Base-by-base conservation (phyloP, 371 early-diverging fungal genomes). In the Sporodiniella umbellata region DNA sequence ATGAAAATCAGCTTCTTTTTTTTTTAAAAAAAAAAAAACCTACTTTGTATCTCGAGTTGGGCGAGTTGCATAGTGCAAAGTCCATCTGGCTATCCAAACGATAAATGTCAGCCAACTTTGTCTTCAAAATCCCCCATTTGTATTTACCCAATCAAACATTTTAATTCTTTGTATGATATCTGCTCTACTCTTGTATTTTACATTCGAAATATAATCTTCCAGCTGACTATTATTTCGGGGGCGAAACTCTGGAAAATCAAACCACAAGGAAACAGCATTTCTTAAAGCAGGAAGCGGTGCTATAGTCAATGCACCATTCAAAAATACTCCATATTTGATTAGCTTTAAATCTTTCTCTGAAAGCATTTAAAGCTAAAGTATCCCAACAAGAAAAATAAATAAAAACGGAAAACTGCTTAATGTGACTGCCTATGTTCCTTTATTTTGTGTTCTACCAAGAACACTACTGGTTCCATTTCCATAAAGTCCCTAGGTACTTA, bases 21-120 rank as follows among this genome's bases (percentile, higher is more conserved):
- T 10, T 2, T 40, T 10, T 18, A 40, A 21, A 11, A 40, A 17
- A 15, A 21, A 40, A 5, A 22, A 12, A 35, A 46, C 31, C 42
- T 47, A 64, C 68, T 64, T 15, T 53, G 42, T 15, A 75, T 47
- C 25, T 75, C 79, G 17, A 78, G 21, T 23, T 75, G 71, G 0
- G 75, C 71, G 8, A 75, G 33, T 50, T 79, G 79, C 1, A 61
- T 44, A 17, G 64, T 54, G 19, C 35, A 56, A 8, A 79, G 56
- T 14, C 79, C 79, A 6, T 53, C 49, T 25, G 51, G 45, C 71
- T 58, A 42, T 12, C n/a, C n/a, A n/a, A n/a, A n/a, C n/a, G n/a
- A n/a, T n/a, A n/a, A n/a, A n/a, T n/a, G 1, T 12, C n/a, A 7
- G 30, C 30, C 40, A 40, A 18, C 8, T 18, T 19, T 19, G 18